These are phyloP conservation scores for Colletotrichum sojae DNA, from an alignment of 2,329 filamentous ascomycete genomes.

Conservation along the genomic window DNA sequence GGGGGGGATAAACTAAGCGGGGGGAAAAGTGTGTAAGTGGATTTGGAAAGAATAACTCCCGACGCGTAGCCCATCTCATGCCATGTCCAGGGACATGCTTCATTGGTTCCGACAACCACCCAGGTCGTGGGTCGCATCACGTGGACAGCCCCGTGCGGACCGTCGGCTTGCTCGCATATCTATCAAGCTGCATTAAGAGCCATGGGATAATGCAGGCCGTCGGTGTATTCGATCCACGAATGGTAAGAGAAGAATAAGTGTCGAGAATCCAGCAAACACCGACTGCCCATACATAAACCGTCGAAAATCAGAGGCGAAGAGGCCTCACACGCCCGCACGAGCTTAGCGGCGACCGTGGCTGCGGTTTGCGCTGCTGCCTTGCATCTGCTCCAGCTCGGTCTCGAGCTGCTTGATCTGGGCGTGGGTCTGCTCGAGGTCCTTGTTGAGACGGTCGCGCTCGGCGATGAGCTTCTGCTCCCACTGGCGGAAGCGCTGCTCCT, in stretches of 20 bases:
- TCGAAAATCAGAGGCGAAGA: constrained; percentile 24
- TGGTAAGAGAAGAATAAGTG: constrained; percentile 38
- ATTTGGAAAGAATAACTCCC: constrained; percentile 41
- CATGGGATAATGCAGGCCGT: constrained; percentile 10
- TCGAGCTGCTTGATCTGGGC: constrained; percentile 94
- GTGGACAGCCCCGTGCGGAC: constrained; percentile 1
- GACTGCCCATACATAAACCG: constrained; percentile 44
- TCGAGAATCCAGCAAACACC: constrained; percentile 43
- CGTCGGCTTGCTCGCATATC: constrained; percentile 32
- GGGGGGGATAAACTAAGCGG: constrained; percentile 39
- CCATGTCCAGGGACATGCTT: constrained; percentile 4
- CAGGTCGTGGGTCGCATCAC: constrained; percentile 3
- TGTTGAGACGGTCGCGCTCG: constrained; percentile 99
- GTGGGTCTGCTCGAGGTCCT: constrained; percentile 98
- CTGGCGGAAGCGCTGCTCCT: constrained; percentile 98
- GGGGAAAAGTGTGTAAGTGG: constrained; percentile 35
- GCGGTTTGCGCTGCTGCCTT: constrained; percentile 84
- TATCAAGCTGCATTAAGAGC: constrained; percentile 22
- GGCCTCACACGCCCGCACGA: constrained; percentile 4
- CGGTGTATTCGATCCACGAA: constrained; percentile 26
- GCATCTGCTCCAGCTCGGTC: constrained; percentile 92
- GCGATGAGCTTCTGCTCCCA: constrained; percentile 99
- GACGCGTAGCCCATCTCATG: constrained; percentile 28
- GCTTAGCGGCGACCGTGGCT: constrained; percentile 91
- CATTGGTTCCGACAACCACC: constrained; percentile 5